Evolutionary conservation across 2,329 filamentous ascomycete genomes (phyloP).

Genomic region (Cordyceps cicadae): DNA sequence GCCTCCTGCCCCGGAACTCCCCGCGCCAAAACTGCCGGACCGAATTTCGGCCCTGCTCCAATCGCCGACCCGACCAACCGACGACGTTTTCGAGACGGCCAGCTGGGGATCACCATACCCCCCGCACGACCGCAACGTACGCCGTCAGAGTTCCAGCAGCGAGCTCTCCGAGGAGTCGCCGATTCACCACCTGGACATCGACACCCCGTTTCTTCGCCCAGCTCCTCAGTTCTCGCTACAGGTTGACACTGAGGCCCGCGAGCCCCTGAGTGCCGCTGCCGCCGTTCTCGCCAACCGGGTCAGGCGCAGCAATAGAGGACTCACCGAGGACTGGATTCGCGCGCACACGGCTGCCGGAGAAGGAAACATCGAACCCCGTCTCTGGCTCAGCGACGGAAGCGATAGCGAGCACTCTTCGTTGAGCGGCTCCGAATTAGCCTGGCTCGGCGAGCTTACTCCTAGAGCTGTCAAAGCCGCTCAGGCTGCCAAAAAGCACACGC

Average conservation of each 20-base stretch:
- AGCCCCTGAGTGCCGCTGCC: conserved; percentile 45
- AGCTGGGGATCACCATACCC: conserved; percentile 92
- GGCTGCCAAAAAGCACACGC: conserved; percentile 22
- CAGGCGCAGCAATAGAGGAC: conserved; percentile 49
- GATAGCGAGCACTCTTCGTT: conserved; percentile 68
- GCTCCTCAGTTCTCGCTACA: conserved; percentile 36
- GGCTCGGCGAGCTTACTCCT: conserved; percentile 40
- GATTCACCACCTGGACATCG: conserved; percentile 53
- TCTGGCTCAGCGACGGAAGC: conserved; percentile 72
- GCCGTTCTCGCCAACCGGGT: conserved; percentile 57
- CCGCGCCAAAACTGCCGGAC: conserved; percentile 48
- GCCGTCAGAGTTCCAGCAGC: conserved; percentile 47
- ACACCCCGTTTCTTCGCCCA: conserved; percentile 54
- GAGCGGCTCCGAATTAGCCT: conserved; percentile 55
- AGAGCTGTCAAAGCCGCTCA: conserved; percentile 38
- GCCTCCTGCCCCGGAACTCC: conserved; percentile 50
- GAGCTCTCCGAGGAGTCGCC: conserved; percentile 52
- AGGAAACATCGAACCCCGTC: conserved; percentile 59
- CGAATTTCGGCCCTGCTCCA: conserved; percentile 47
- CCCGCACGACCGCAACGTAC: conserved; percentile 47
- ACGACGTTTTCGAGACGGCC: conserved; percentile 54
- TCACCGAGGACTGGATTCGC: conserved; percentile 80
- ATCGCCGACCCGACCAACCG: conserved; percentile 37
- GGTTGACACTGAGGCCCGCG: conserved; percentile 27
- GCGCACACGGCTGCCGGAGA: conserved; percentile 69